Evolutionary conservation across 306 rosid genomes (phyloP).

Genomic region (Inga leiocalycina): DNA sequence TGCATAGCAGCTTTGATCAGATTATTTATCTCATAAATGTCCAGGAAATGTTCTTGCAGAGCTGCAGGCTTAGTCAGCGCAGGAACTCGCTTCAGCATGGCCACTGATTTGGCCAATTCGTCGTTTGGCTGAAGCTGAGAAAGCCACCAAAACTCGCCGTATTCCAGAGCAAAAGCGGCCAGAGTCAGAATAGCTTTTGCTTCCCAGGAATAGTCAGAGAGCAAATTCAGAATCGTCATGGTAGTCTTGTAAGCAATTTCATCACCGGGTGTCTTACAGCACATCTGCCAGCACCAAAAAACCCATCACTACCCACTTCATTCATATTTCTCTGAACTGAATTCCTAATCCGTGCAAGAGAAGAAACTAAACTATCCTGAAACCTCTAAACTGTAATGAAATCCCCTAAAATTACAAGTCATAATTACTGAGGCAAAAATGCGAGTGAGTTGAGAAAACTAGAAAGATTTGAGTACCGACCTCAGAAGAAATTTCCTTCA

Average conservation of each 20-base stretch:
- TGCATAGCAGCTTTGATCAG: constrained; percentile 43
- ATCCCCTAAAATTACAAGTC: not conserved
- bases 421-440: not conserved
- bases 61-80: constrained; percentile 24
- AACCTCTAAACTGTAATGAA: not conserved
- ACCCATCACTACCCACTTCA: not conserved
- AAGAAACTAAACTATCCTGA: not conserved
- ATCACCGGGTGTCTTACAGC: constrained; percentile 49
- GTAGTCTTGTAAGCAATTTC: constrained; percentile 45
- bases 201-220: constrained; percentile 52
- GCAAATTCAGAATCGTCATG: constrained; percentile 42
- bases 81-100: constrained; percentile 45
- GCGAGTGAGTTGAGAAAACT: not conserved
- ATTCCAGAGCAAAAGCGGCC: constrained; percentile 58
- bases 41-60: constrained; percentile 33
- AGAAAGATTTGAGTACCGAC: not conserved
- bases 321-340: not conserved
- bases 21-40: constrained; percentile 37
- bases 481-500: constrained; percentile 32
- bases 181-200: constrained; percentile 57
- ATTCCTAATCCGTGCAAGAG: not conserved
- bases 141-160: constrained; percentile 63
- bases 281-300: constrained; percentile 36
- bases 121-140: constrained; percentile 39
- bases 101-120: constrained; percentile 47